Conservation (phyloP, 805 yeast genomes). For the Starmerella vitae region DNA sequence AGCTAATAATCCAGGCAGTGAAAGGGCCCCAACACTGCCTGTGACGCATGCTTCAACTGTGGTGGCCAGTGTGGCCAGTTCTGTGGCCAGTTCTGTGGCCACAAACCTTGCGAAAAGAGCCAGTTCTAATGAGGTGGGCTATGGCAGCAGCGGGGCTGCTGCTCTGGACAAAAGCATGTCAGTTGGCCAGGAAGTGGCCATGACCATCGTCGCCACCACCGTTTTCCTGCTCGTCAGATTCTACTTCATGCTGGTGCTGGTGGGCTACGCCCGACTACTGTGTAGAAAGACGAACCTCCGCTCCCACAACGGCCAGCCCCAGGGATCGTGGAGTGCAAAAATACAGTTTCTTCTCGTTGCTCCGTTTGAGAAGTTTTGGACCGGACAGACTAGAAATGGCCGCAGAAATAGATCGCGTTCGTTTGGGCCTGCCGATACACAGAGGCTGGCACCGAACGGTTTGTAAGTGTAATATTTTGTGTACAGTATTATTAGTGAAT, state of each 20-base stretch:
- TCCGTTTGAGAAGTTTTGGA: slow-evolving; percentile 27
- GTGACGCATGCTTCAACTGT: background rate
- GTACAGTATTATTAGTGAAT: too few relatives aligned
- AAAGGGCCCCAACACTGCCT: background rate
- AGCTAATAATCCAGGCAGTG: slow-evolving; percentile 9
- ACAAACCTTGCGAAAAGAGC: background rate
- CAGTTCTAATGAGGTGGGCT: background rate
- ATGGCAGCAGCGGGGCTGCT: slow-evolving; percentile 3
- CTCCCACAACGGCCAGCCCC: slow-evolving; percentile 27
- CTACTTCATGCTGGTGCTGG: slow-evolving; percentile 41
- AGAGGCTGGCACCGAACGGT: slow-evolving; percentile 7
- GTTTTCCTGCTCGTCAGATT: slow-evolving; percentile 35
- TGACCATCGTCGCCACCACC: slow-evolving; percentile 40
- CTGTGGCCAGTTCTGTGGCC: background rate
- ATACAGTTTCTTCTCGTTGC: slow-evolving; percentile 23
- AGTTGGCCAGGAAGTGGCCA: slow-evolving; percentile 27
- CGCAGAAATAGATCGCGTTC: slow-evolving; percentile 14
- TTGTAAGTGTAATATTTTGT: background rate
- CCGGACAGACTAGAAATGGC: slow-evolving; percentile 19
- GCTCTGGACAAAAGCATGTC: slow-evolving; percentile 19
- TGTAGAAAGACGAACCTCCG: slow-evolving; percentile 32
- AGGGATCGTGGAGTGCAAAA: slow-evolving; percentile 24
- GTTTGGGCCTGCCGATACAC: slow-evolving; percentile 17
- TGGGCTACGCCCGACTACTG: slow-evolving; percentile 44
- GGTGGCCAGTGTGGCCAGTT: slow-evolving; percentile 1